These are phyloP conservation scores for Pyrenophora graminea DNA, from an alignment of 2,329 filamentous ascomycete species.

Conservation along the genomic window DNA sequence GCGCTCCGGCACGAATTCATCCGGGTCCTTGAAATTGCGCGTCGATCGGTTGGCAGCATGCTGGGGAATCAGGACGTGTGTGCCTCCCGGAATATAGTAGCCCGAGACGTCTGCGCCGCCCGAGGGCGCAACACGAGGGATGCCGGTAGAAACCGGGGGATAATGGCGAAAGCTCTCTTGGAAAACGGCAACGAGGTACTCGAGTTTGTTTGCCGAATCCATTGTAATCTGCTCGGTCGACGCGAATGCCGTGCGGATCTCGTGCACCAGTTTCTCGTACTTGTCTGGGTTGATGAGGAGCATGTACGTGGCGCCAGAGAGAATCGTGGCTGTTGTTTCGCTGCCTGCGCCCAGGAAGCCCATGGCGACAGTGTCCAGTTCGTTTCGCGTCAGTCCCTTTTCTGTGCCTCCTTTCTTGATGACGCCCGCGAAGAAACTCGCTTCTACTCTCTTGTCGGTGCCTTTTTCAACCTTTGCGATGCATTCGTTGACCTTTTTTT, in stretches of 20 bases:
- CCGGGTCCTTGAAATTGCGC: constrained; percentile 33
- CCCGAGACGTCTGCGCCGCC: constrained; percentile 33
- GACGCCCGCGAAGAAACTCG: constrained; percentile 37
- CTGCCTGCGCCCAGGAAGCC: constrained; percentile 49
- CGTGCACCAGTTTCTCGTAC: constrained; percentile 26
- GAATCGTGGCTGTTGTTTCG: constrained; percentile 54
- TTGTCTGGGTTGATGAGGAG: constrained; percentile 36
- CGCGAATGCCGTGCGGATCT: constrained; percentile 32
- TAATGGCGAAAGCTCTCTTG: constrained; percentile 35
- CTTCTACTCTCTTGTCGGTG: constrained; percentile 5
- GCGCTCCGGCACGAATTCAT: constrained; percentile 36
- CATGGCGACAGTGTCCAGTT: constrained; percentile 44
- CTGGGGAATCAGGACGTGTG: constrained; percentile 33
- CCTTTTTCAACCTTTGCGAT: constrained; percentile 21
- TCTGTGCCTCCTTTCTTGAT: constrained; percentile 25
- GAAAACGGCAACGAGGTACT: constrained; percentile 36
- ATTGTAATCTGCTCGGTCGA: constrained; percentile 28
- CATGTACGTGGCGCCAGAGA: constrained; percentile 50
- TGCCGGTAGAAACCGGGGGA: constrained; percentile 37
- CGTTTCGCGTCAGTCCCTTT: constrained; percentile 27
- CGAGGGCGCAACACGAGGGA: constrained; percentile 32
- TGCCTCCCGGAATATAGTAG: constrained; percentile 33
- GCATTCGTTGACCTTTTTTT: constrained; percentile 22
- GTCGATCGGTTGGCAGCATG: constrained; percentile 39
- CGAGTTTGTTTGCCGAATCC: constrained; percentile 29